A percentile compares a stretch with the other conserved stretches of the same genome.
Evolutionary conservation across 2,329 filamentous ascomycete species (phyloP).

Genomic region (Leptographium lundbergii): DNA sequence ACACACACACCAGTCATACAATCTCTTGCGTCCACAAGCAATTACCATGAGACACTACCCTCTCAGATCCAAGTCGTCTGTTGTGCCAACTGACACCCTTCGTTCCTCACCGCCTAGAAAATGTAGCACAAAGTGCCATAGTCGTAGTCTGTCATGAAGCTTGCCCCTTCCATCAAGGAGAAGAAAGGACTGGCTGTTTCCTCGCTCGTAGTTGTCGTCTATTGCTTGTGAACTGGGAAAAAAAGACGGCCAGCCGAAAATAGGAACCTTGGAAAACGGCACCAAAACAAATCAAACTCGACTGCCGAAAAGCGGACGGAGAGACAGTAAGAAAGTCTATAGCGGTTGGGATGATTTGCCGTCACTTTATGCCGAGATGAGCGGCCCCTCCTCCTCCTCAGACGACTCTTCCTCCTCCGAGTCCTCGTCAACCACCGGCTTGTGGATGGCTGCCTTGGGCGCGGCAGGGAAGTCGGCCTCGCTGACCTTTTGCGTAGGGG

Average conservation of each 20-base stretch:
- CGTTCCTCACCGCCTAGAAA: not conserved
- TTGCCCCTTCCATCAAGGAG: slow-evolving; percentile 6
- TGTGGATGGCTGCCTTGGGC: slow-evolving; percentile 35
- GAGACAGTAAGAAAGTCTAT: not conserved
- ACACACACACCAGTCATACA: slow-evolving; percentile 1
- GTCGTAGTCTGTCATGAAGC: slow-evolving; percentile 11
- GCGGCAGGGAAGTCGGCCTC: slow-evolving; percentile 36
- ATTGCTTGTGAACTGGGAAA: slow-evolving; percentile 7
- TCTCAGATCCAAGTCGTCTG: not conserved
- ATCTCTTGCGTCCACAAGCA: slow-evolving; percentile 1
- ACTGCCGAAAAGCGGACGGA: not conserved
- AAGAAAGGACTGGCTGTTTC: slow-evolving; percentile 5
- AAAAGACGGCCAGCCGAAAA: slow-evolving; percentile 10
- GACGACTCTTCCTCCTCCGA: slow-evolving; percentile 20
- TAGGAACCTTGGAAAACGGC: not conserved
- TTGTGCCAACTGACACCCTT: not conserved
- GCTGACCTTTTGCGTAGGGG: slow-evolving; percentile 17
- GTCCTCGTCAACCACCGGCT: slow-evolving; percentile 14
- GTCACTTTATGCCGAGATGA: slow-evolving; percentile 9
- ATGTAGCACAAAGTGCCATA: slow-evolving; percentile 1
- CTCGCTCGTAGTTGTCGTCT: slow-evolving; percentile 7
- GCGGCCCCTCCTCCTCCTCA: slow-evolving; percentile 11
- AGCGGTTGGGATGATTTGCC: not conserved
- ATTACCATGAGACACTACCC: not conserved
- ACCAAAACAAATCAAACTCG: not conserved